Evolutionary conservation across 2,329 filamentous ascomycete genomes (phyloP).

Genomic region (Paecilomyces formosus): DNA sequence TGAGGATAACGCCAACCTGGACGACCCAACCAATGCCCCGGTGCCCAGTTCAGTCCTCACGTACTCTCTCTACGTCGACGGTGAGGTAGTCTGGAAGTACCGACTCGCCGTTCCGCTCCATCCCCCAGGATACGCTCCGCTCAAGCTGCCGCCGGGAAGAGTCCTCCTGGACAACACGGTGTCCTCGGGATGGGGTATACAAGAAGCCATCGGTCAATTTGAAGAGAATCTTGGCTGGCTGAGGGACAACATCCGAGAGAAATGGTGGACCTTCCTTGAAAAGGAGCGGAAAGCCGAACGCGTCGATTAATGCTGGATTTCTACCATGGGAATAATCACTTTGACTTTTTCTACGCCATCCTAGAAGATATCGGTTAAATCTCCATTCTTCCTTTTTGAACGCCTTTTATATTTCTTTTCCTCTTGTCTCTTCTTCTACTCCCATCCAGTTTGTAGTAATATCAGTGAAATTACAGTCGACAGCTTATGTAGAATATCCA

Average conservation of each 20-base stretch:
- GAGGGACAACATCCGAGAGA: conserved; percentile 5
- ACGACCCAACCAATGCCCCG: background rate
- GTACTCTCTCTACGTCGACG: conserved; percentile 78
- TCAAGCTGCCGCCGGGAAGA: conserved; percentile 20
- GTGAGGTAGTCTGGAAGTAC: conserved; percentile 65
- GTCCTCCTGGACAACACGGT: conserved; percentile 22
- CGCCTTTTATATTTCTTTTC: background rate
- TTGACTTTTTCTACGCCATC: background rate
- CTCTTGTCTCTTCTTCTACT: background rate
- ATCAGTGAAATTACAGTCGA: no score
- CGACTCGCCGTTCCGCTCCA: conserved; percentile 29
- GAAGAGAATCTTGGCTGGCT: conserved; percentile 10
- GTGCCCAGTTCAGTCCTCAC: conserved; percentile 55
- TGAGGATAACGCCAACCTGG: conserved; percentile 20
- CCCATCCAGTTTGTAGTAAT: no score
- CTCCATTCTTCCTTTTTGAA: no score
- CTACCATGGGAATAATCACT: background rate
- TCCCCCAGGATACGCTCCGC: conserved; percentile 3
- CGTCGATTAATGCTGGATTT: conserved; percentile 3
- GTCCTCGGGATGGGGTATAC: conserved; percentile 11
- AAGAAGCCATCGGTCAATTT: conserved; percentile 13
- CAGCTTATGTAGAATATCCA: no score
- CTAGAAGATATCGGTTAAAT: no score
- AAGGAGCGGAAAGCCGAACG: conserved; percentile 11
- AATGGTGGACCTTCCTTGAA: conserved; percentile 11